These are phyloP conservation scores for Mycena pura DNA, from an alignment of 768 basidiomycete species.

Conservation along the genomic window DNA sequence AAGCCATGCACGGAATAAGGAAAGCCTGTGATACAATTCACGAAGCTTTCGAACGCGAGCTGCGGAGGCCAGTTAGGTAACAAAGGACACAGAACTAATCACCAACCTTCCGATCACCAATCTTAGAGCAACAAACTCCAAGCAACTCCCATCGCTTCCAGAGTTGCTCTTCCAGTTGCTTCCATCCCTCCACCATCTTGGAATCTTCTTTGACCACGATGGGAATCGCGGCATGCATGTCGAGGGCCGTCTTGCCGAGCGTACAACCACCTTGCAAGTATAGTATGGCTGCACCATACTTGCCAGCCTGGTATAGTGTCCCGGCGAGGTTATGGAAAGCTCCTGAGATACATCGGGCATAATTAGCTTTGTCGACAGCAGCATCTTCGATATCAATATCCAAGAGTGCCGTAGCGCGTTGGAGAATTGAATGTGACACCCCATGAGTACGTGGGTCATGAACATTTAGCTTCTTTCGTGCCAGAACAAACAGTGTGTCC, in stretches of 20 bases:
- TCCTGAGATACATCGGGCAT: conserved; percentile 72
- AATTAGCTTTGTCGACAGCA: conserved; percentile 53
- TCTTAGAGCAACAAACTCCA: conserved; percentile 78
- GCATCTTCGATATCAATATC: conserved; percentile 29
- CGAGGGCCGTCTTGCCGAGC: conserved; percentile 57
- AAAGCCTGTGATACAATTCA: conserved; percentile 57
- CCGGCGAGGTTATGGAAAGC: conserved; percentile 75
- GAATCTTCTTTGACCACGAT: conserved; percentile 24
- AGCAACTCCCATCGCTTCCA: conserved; percentile 82
- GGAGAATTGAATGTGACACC: conserved; percentile 53
- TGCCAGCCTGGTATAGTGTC: conserved; percentile 69
- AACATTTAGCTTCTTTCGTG: conserved; percentile 49
- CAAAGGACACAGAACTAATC: neutral
- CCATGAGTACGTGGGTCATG: conserved; percentile 54
- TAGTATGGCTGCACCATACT: conserved; percentile 66
- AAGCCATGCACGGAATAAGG: conserved; percentile 57
- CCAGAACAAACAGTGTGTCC: conserved; percentile 63
- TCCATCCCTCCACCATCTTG: conserved; percentile 55
- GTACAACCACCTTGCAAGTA: conserved; percentile 70
- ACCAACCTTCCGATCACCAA: conserved; percentile 76
- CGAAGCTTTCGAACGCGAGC: conserved; percentile 67
- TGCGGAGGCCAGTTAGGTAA: conserved; percentile 33
- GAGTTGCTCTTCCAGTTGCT: conserved; percentile 66
- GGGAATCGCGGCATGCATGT: conserved; percentile 27
- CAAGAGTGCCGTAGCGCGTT: conserved; percentile 47